Conservation (phyloP, 768 basidiomycete genomes). For the Mycena kentingensis region DNA sequence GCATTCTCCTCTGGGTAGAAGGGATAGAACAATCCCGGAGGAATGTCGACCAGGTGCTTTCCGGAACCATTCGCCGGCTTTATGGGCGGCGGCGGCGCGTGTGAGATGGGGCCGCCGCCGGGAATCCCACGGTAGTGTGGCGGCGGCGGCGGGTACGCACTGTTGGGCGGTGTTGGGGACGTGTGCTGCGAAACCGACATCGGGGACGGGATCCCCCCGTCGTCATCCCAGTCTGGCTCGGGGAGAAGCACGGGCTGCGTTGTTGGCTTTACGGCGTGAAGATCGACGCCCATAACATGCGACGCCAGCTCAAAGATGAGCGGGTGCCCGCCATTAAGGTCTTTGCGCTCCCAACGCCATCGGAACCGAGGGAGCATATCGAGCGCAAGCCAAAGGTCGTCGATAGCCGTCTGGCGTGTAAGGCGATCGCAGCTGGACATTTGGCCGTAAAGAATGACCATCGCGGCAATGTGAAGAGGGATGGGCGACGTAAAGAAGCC, state of each 20-base stretch:
- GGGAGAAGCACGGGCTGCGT: constrained; percentile 47
- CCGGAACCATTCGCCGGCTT: constrained; percentile 26
- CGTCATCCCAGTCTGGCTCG: constrained; percentile 60
- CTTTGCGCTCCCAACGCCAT: constrained; percentile 91
- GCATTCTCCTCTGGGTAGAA: constrained; percentile 62
- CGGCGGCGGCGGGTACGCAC: constrained; percentile 20
- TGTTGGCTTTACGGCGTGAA: constrained; percentile 58
- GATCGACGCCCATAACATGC: constrained; percentile 72
- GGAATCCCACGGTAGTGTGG: constrained; percentile 33
- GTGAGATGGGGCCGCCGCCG: constrained; percentile 22
- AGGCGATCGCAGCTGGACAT: constrained; percentile 77
- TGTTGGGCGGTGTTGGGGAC: constrained; percentile 42
- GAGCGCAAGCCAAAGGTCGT: constrained; percentile 85
- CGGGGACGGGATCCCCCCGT: constrained; percentile 34
- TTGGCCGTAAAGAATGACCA: constrained; percentile 88
- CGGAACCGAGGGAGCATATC: constrained; percentile 88
- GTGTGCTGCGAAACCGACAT: constrained; percentile 41
- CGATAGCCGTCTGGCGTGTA: constrained; percentile 63
- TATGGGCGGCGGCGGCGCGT: constrained; percentile 13
- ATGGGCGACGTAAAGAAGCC: constrained; percentile 89
- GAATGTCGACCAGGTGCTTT: constrained; percentile 64
- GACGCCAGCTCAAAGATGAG: constrained; percentile 82
- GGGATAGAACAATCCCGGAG: constrained; percentile 72
- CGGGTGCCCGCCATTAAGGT: constrained; percentile 78
- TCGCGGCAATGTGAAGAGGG: constrained; percentile 85